Evolutionary conservation across 202 grass and related monocot species (phyloP).

Genomic region (Setaria italica): DNA sequence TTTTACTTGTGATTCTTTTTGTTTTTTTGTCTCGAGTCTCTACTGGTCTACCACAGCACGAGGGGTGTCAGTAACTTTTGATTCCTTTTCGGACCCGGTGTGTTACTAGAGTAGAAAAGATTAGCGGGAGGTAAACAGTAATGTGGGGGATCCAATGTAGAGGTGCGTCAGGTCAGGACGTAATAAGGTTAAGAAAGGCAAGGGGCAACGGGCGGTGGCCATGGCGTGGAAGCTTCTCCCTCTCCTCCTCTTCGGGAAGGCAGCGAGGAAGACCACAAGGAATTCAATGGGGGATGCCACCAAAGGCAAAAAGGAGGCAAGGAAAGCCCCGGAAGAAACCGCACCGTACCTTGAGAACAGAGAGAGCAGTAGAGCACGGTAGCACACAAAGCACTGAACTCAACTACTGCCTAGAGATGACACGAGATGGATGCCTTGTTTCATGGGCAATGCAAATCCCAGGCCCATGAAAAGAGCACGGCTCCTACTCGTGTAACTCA

Average conservation of each 20-base stretch:
- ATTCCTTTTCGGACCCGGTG: background rate
- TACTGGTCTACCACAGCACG: background rate
- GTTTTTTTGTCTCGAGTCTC: background rate
- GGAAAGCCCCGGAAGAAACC: slow-evolving; percentile 1
- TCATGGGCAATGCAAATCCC: background rate
- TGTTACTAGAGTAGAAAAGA: background rate
- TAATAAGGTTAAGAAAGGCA: background rate
- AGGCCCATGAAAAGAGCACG: background rate
- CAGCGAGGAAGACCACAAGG: background rate
- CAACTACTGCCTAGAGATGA: background rate
- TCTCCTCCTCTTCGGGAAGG: background rate
- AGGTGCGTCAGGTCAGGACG: background rate
- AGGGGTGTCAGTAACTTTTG: background rate
- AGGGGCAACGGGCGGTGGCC: background rate
- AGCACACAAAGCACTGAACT: background rate
- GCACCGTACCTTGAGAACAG: background rate
- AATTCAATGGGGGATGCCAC: background rate
- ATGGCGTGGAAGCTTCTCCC: slow-evolving; percentile 57
- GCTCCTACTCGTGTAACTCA: background rate
- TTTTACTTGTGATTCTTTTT: too few species aligned
- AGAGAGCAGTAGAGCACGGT: background rate
- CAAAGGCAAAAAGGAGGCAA: background rate
- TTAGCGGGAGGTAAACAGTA: background rate
- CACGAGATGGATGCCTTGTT: background rate
- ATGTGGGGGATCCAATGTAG: slow-evolving; percentile 25